phyloP scores from a whole-genome alignment of 768 basidiomycete species.

The Leccinum subgranulosum region DNA sequence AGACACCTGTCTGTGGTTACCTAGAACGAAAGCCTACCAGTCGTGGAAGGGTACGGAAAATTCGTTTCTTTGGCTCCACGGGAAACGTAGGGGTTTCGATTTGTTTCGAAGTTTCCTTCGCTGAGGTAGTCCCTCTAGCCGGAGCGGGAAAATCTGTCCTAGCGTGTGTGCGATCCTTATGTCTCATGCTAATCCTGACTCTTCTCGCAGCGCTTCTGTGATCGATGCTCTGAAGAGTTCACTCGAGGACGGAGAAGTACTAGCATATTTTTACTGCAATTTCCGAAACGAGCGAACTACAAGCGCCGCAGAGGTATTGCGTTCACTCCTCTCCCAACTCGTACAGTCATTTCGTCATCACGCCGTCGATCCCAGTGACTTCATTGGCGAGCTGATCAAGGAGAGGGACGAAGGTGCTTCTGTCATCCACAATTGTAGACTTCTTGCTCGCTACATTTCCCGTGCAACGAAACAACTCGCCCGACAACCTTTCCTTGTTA shows the following conservation, averaged over 20 bases:
- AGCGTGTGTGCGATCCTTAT: neutral
- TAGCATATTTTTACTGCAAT: slow-evolving; percentile 20
- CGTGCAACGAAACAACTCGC: neutral
- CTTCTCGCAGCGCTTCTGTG: slow-evolving; percentile 6
- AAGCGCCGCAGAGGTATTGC: slow-evolving; percentile 9
- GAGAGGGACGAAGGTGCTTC: neutral
- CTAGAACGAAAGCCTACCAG: neutral
- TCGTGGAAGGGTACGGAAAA: slow-evolving; percentile 1
- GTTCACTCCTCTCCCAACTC: slow-evolving; percentile 15
- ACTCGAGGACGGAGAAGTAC: neutral
- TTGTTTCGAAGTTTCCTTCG: neutral
- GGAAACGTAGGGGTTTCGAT: slow-evolving; percentile 9
- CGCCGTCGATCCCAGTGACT: neutral
- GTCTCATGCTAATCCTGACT: neutral
- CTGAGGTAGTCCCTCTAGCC: neutral
- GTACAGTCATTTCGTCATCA: neutral
- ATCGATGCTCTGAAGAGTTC: slow-evolving; percentile 5
- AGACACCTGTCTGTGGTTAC: slow-evolving; percentile 14
- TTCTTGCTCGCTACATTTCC: slow-evolving; percentile 4
- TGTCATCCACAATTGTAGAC: neutral
- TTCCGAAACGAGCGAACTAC: slow-evolving; percentile 14
- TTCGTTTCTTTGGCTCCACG: slow-evolving; percentile 11
- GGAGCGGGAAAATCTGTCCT: slow-evolving; percentile 17
- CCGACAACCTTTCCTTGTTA: slow-evolving; percentile 3
- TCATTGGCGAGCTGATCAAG: slow-evolving; percentile 1